Percentiles rank a stretch among this genome's conserved stretches.
Conservation (phyloP, 306 rosid species). For the Comarum palustre region DNA sequence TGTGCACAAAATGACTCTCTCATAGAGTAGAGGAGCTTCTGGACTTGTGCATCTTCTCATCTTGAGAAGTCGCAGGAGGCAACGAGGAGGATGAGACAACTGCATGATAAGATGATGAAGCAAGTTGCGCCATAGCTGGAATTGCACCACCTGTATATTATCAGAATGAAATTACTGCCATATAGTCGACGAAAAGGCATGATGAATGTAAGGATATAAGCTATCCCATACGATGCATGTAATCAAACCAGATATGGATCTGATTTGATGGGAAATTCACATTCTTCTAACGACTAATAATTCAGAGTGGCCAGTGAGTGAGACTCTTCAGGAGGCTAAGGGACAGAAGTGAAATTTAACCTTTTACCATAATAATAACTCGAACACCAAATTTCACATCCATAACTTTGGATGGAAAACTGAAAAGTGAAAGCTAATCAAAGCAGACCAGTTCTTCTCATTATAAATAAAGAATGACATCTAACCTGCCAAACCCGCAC, state of each 20-base stretch:
- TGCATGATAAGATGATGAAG: constrained; percentile 75
- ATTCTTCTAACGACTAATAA: neutral
- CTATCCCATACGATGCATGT: neutral
- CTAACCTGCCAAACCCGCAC: constrained; percentile 84
- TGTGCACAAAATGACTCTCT: neutral
- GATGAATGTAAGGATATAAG: neutral
- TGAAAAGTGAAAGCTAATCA: neutral
- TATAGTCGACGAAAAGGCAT: neutral
- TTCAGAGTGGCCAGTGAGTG: neutral
- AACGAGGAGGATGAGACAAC: constrained; percentile 41
- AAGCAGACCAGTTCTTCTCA: neutral
- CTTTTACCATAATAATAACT: neutral
- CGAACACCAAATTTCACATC: neutral
- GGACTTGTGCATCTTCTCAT: constrained; percentile 62
- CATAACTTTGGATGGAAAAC: neutral
- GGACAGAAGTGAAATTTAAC: neutral
- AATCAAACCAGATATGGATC: neutral
- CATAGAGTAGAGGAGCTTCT: constrained; percentile 60
- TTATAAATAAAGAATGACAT: neutral
- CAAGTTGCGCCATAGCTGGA: constrained; percentile 79
- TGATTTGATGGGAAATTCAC: neutral
- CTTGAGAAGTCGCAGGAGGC: constrained; percentile 46
- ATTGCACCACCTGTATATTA: constrained; percentile 69
- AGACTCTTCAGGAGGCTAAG: neutral
- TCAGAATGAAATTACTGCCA: neutral